Percentiles rank a stretch among this genome's conserved stretches.
phyloP scores from a whole-genome alignment of 1,139 yeast genomes.

The Taiozyma sp. region DNA sequence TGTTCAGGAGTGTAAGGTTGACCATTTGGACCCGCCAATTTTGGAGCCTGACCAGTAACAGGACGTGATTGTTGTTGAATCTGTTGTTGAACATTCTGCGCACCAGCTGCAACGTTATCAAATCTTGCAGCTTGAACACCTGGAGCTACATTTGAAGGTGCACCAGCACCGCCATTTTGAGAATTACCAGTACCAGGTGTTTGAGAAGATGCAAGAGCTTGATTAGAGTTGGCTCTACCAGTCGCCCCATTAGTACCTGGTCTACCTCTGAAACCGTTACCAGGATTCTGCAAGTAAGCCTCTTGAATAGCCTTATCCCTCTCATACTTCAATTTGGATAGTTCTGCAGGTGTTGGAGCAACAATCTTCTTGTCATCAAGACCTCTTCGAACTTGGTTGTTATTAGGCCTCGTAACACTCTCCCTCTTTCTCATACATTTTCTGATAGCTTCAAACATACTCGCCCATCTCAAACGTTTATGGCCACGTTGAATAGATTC shows the following conservation, averaged over 20 bases:
- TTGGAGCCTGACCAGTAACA: conserved; percentile 1
- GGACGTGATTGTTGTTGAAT: neutral
- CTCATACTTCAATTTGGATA: conserved; percentile 75
- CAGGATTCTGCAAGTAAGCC: conserved; percentile 49
- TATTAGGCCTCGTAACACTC: conserved; percentile 52
- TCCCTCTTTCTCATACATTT: conserved; percentile 89
- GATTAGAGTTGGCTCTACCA: conserved; percentile 9
- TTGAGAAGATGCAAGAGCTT: conserved; percentile 15
- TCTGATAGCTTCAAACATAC: conserved; percentile 94
- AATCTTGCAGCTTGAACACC: conserved; percentile 2
- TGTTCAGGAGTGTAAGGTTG: conserved; percentile 22
- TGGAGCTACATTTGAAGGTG: conserved; percentile 1
- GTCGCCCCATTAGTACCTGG: conserved; percentile 4
- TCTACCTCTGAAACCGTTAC: conserved; percentile 14
- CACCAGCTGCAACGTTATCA: neutral
- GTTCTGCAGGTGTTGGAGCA: conserved; percentile 78
- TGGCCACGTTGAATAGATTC: conserved; percentile 95
- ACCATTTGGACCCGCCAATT: conserved; percentile 14
- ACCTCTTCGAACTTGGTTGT: conserved; percentile 34
- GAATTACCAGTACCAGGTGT: neutral
- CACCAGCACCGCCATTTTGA: conserved; percentile 1
- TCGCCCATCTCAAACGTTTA: conserved; percentile 86
- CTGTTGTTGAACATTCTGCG: neutral
- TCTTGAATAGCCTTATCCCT: conserved; percentile 82
- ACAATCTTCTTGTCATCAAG: conserved; percentile 34